Base-by-base conservation (phyloP, 148 eudicot genomes). In the Spergularia bocconei region DNA sequence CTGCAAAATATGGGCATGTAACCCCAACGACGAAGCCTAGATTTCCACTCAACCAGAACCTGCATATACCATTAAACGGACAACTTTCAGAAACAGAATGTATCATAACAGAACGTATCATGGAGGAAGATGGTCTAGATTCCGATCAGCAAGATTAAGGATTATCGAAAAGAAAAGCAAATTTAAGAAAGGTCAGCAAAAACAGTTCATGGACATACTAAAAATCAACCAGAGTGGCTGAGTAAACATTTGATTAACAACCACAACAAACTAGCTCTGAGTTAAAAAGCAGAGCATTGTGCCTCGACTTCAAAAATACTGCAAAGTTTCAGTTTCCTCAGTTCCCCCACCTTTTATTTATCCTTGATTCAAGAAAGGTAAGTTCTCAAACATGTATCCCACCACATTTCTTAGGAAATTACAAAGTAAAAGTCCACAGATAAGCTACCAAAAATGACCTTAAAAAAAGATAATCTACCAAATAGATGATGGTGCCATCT, bases 1-100 rank as follows among this genome's bases (percentile, higher is more conserved):
- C 98, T 94, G 80, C 98, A 94, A 75, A 94, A 82, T 58, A 94
- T 79, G 63, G 98, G 91, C 51, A 83, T 83, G 78, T 94, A 94
- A 25, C 97, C 98, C 98, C 98, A 94, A 10, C 74, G 79, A 38
- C 78, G 89, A 70, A 94, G 95, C 83, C 87, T 88, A 51, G 88
- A 80, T 80, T 89, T 88, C 98, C 98, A 94, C 70, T 72, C 83
- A 72, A 48, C 59, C 63, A 87, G 66, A 25, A 83, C 82, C 98
- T 94, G 86, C 81, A 83, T 29, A 67, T 56, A 36, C 17, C 79
- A 77, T 58, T 21, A 15, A 67, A 75, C 23, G 51, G 4, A 36
- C 8, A 48, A 41, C 21, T 38, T 33, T 69, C 52, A 51, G 75
- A 57, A 29, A 62, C 41, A 61, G 47, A 71, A 69, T 70, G 44